phyloP scores from a whole-genome alignment of 116 monocot species.

The Phalaenopsis hybrid region DNA sequence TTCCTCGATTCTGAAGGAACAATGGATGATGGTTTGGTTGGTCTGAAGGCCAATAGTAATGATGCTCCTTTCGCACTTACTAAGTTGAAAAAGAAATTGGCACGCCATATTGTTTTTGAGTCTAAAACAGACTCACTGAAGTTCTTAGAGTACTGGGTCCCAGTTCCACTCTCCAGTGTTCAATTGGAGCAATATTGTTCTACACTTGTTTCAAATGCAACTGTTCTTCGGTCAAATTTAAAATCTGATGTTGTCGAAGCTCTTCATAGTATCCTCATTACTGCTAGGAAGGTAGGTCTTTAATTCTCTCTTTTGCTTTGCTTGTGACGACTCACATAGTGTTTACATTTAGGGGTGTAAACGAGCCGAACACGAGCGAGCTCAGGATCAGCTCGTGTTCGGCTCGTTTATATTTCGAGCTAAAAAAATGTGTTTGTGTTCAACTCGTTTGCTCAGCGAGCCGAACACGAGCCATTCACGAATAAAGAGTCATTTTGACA shows the following conservation, averaged over 20 bases:
- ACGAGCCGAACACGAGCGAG: no score
- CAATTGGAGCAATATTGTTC: constrained; percentile 87
- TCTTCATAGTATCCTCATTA: constrained; percentile 53
- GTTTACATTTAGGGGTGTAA: background rate
- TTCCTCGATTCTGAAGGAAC: constrained; percentile 44
- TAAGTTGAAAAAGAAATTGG: constrained; percentile 45
- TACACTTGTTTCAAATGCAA: constrained; percentile 52
- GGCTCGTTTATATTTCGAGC: no score
- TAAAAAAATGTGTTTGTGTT: no score
- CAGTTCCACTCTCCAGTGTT: constrained; percentile 73
- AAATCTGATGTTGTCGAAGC: constrained; percentile 66
- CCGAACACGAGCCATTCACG: no score
- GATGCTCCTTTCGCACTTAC: constrained; percentile 23
- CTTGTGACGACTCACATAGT: background rate
- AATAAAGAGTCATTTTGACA: no score
- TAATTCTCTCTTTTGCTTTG: background rate
- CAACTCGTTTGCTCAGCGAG: no score
- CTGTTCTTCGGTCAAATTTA: constrained; percentile 47
- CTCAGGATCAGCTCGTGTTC: no score
- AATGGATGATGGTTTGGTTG: constrained; percentile 12
- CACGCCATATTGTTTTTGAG: constrained; percentile 36
- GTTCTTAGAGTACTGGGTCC: constrained; percentile 93
- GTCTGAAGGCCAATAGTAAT: constrained; percentile 15
- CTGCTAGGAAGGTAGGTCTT: constrained; percentile 53
- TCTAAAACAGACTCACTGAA: constrained; percentile 42